Percentiles rank a stretch among this genome's conserved stretches.
Conservation (phyloP, 148 eudicot genomes). For the Linanthus parryae region DNA sequence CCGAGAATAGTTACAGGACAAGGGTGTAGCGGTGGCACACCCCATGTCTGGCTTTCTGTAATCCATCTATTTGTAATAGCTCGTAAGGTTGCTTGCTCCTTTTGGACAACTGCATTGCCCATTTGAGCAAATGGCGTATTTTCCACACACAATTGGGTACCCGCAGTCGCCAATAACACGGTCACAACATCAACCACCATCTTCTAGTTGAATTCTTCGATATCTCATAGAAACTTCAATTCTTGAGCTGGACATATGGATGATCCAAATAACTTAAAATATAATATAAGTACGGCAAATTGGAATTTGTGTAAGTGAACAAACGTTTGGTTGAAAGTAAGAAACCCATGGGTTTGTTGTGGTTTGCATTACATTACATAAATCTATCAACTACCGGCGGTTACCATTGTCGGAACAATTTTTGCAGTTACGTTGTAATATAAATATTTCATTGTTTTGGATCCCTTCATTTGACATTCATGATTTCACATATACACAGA, state of each 20-base stretch:
- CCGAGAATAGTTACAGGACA: conserved; percentile 9
- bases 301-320: conserved; percentile 8
- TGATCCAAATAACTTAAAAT: not conserved
- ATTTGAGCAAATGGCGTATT: conserved; percentile 15
- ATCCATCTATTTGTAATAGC: conserved; percentile 7
- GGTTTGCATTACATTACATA: no score
- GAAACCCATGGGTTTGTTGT: no score
- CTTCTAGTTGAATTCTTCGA: conserved; percentile 4
- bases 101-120: conserved; percentile 23
- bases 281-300: not conserved
- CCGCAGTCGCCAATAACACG: conserved; percentile 9
- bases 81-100: not conserved
- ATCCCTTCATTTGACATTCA: no score
- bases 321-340: not conserved
- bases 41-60: conserved; percentile 18
- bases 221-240: not conserved
- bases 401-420: no score
- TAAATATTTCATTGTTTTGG: no score
- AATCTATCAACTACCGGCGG: no score
- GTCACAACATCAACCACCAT: conserved; percentile 11
- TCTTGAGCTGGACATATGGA: not conserved
- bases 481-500: no score
- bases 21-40: conserved; percentile 11
- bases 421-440: no score
- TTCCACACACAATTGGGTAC: conserved; percentile 22